Base-by-base conservation (phyloP, 176 grass and related monocot genomes). In the Aechmea fasciata region DNA sequence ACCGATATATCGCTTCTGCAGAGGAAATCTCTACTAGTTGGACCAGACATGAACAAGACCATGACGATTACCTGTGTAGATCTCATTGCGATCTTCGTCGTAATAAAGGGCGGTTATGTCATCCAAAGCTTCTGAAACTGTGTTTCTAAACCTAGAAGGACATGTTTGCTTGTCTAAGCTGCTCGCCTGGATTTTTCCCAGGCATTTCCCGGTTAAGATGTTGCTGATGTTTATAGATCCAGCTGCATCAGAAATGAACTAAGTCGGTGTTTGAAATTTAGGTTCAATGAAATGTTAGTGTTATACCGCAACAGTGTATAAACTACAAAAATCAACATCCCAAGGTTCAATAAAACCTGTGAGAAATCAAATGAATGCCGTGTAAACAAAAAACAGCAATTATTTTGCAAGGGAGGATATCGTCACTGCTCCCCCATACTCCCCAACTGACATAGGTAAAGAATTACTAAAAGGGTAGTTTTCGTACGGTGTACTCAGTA, bases 1-100 rank as follows among this genome's bases (percentile, higher is more conserved):
- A 41, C 33, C 33, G 33, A 41, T 41, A 5, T 41, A 41, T 41
- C 33, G 33, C 33, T 41, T 41, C 33, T 41, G 33, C 33, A 41
- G 33, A 41, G 55, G 14, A 61, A 19, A 19, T 18, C 55, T 18
- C 20, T 18, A n/a, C 55, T 63, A 95, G 71, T 90, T 95, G 4
- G 91, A 89, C 91, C 91, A 95, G 48, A 95, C 91, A 80, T 95
- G 91, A 73, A 95, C 87, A 65, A 95, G 86, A 23, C 91, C 91
- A 63, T 90, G 91, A 1, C 84, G 71, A 59, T 90, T 95, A 49
- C 91, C 91, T 1, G 91, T 95, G 72, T 90, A 95, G 65, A 95
- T 95, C 87, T 95, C 91, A 0, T 95, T 83, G 41, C 91, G 87
- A 54, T 90, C 91, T 80, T 95, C 91, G 1, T 95, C 91, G 1